A percentile compares a stretch with the other conserved stretches of the same genome.
Conservation (phyloP, 129 eudicot species). For the Flaveria bidentis region DNA sequence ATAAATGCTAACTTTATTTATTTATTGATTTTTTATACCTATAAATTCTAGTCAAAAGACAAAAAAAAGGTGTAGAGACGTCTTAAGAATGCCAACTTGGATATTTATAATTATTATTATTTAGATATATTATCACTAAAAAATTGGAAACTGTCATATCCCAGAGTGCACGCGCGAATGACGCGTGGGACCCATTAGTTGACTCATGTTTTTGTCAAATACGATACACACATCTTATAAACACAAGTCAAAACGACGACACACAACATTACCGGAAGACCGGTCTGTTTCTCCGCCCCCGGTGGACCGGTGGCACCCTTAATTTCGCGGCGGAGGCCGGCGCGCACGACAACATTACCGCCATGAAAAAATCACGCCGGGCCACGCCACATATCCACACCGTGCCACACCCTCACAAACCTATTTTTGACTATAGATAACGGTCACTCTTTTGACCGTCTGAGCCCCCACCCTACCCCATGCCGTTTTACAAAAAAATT, state of each 20-base stretch:
- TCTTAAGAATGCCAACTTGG: slow-evolving; percentile 29
- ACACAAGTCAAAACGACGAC: slow-evolving; percentile 28
- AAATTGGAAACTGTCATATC: slow-evolving; percentile 30
- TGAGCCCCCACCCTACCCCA: too few species aligned
- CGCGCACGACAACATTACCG: too few species aligned
- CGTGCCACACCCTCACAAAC: too few species aligned
- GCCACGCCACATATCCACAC: too few species aligned
- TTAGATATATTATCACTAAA: slow-evolving; percentile 13
- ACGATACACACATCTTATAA: background rate
- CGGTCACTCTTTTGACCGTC: too few species aligned
- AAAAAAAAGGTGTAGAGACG: slow-evolving; percentile 19
- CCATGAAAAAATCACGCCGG: too few species aligned
- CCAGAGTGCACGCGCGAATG: slow-evolving; percentile 35
- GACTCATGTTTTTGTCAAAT: slow-evolving; percentile 35
- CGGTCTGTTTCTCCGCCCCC: slow-evolving; percentile 25
- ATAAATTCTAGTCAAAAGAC: background rate
- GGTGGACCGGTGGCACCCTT: too few species aligned
- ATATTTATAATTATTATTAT: background rate
- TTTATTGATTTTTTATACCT: background rate
- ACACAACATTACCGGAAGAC: background rate
- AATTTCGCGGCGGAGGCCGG: too few species aligned
- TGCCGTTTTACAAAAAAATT: too few species aligned
- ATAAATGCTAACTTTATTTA: too few species aligned
- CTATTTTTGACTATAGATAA: too few species aligned
- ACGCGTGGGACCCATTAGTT: slow-evolving; percentile 38